Conservation (phyloP, 2,329 filamentous ascomycete genomes). For the Claviceps pazoutovae region DNA sequence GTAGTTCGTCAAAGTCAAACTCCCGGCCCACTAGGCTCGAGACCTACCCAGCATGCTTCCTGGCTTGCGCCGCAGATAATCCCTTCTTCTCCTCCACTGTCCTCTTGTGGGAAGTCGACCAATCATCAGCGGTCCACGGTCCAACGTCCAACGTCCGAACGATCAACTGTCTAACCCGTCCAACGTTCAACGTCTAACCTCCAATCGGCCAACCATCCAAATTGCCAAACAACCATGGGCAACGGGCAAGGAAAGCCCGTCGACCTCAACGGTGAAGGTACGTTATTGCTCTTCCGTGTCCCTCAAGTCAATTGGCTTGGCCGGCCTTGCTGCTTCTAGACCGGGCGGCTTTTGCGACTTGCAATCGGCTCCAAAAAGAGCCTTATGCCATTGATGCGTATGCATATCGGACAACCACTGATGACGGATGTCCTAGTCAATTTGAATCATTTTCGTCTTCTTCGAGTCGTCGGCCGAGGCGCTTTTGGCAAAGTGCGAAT, state of each 20-base stretch:
- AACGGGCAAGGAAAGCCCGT: constrained; percentile 91
- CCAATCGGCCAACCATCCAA: too few species aligned
- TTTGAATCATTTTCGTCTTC: constrained; percentile 89
- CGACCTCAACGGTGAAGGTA: constrained; percentile 86
- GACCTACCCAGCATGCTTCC: constrained; percentile 13
- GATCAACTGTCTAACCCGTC: too few species aligned
- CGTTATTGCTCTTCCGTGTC: constrained; percentile 9
- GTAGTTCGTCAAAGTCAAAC: neutral
- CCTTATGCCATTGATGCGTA: neutral
- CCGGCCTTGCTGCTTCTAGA: neutral
- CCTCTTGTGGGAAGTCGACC: constrained; percentile 8
- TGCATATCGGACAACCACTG: neutral
- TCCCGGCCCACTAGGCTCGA: constrained; percentile 1
- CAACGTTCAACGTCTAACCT: too few species aligned
- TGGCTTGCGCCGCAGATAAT: constrained; percentile 12
- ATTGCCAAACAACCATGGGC: constrained; percentile 57
- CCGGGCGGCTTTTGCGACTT: neutral
- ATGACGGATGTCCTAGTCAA: constrained; percentile 47
- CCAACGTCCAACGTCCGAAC: too few species aligned
- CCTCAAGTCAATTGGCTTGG: neutral
- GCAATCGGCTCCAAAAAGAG: neutral
- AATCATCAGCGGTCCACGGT: too few species aligned
- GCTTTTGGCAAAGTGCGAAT: constrained; percentile 98
- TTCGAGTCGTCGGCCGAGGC: constrained; percentile 92
- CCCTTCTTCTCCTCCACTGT: constrained; percentile 9